Evolutionary conservation across 306 rosid genomes (phyloP).

Genomic region (Prosopis cineraria): DNA sequence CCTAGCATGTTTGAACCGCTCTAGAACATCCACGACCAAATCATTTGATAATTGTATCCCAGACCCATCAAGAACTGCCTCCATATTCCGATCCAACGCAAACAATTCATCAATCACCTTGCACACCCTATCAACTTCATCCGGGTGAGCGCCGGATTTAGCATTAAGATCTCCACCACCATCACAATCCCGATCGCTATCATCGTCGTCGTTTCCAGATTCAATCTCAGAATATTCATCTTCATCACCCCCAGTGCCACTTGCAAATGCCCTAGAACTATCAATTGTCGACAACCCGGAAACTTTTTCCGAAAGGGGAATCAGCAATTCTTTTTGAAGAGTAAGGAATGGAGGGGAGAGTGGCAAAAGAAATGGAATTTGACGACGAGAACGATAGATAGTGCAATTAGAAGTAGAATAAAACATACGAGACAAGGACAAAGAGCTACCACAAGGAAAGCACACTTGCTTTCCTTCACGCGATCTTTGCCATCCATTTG

Average conservation of each 20-base stretch:
- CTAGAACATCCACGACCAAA: conserved; percentile 80
- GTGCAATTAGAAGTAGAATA: conserved; percentile 54
- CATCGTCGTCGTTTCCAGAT: conserved; percentile 36
- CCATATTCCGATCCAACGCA: conserved; percentile 91
- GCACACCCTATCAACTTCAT: conserved; percentile 73
- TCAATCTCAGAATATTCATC: conserved; percentile 49
- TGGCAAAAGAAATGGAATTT: conserved; percentile 84
- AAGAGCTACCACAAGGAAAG: conserved; percentile 69
- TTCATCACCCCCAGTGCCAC: conserved; percentile 31
- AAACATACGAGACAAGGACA: conserved; percentile 89
- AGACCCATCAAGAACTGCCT: conserved; percentile 82
- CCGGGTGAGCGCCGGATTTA: conserved; percentile 49
- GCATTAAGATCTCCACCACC: conserved; percentile 22
- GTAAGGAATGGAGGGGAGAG: conserved; percentile 68
- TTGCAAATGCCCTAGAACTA: conserved; percentile 34
- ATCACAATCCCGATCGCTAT: conserved; percentile 13
- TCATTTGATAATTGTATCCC: conserved; percentile 60
- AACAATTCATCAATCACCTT: conserved; percentile 89
- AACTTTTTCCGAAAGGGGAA: conserved; percentile 23
- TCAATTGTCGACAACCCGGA: not conserved
- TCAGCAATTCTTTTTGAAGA: conserved; percentile 62
- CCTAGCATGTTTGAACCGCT: conserved; percentile 77
- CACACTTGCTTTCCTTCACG: conserved; percentile 48
- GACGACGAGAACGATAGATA: conserved; percentile 63
- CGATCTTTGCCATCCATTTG: conserved; percentile 42